Conservation (phyloP, 768 basidiomycete genomes). For the Mycena maculata region DNA sequence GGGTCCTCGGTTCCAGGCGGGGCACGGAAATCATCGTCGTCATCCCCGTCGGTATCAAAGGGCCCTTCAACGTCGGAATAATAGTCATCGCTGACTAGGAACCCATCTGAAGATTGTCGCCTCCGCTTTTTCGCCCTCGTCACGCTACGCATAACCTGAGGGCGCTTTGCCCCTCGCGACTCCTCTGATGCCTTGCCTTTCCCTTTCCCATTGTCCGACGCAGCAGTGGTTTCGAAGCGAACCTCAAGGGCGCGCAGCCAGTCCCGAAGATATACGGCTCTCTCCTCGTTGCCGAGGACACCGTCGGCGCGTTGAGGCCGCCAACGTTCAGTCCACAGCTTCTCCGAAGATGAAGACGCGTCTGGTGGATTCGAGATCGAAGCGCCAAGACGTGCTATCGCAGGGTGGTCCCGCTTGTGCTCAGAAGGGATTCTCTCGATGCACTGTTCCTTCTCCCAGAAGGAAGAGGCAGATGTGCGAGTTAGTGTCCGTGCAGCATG, state of each 20-base stretch:
- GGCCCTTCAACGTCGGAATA: slow-evolving; percentile 25
- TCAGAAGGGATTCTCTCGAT: slow-evolving; percentile 46
- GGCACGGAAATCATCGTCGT: slow-evolving; percentile 64
- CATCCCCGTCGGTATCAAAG: slow-evolving; percentile 46
- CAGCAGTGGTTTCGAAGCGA: slow-evolving; percentile 50
- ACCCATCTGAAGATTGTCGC: slow-evolving; percentile 49
- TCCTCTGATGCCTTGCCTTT: slow-evolving; percentile 37
- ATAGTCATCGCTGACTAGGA: slow-evolving; percentile 43
- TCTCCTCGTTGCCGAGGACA: slow-evolving; percentile 81
- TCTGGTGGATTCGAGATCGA: slow-evolving; percentile 32
- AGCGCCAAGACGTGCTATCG: slow-evolving; percentile 55
- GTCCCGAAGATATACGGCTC: slow-evolving; percentile 77
- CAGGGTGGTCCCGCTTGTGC: slow-evolving; percentile 58
- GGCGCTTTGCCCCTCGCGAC: slow-evolving; percentile 63
- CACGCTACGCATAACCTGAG: slow-evolving; percentile 68
- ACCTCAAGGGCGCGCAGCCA: slow-evolving; percentile 83
- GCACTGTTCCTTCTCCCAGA: slow-evolving; percentile 25
- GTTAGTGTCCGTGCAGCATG: neutral
- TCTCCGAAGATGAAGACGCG: slow-evolving; percentile 45
- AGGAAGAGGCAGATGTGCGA: slow-evolving; percentile 13
- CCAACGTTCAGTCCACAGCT: slow-evolving; percentile 81
- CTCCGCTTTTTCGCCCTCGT: slow-evolving; percentile 64
- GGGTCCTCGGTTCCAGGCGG: slow-evolving; percentile 42
- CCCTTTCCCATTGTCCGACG: slow-evolving; percentile 39
- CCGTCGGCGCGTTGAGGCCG: slow-evolving; percentile 78